Base-by-base conservation (phyloP, 1,284 basidiomycete genomes). In the Meripilus lineatus region DNA sequence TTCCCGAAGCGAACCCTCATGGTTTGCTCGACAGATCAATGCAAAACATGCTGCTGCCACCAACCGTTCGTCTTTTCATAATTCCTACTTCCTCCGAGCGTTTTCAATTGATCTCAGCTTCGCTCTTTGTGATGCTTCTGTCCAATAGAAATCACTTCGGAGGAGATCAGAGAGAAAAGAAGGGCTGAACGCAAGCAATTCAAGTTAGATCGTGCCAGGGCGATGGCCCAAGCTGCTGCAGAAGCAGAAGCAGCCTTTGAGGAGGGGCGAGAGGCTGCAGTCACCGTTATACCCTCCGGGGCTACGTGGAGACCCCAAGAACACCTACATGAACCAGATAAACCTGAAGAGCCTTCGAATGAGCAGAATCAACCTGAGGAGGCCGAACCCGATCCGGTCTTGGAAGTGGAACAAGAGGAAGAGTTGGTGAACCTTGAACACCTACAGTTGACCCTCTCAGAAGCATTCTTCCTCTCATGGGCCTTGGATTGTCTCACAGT, bases 1-100 rank as follows among this genome's bases (percentile, higher is more conserved):
- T 38, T 93, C 89, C 28, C 69, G 96, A 43, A 95, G 91, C 63
- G 96, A 99, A 63, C 95, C 95, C 1, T 93, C 83, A 38, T 99
- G 95, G 96, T 69, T 84, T 50, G 77, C 77, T 25, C 72, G 89
- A 48, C 81, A 87, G 53, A 68, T 85, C 32, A 89, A 88, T 58
- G 71, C 79, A n/a, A 64, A 65, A 50, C 74, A 68, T 53, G 63
- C 57, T 33, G 4, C 22, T 13, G 15, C 28, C 5, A 5, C 32
- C 26, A 13, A 20, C 36, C 21, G 14, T 21, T 2, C 17, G 15
- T 20, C 15, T 24, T 18, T 39, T 11, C 26, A 15, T 23, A 8
- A 14, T 11, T 8, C 21, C 10, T 30, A 10, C 21, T 10, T 32
- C 4, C 26, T 17, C 20, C 18, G 18, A 23, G 11, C 6, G 15